Evolutionary conservation across 306 rosid genomes (phyloP), one percentile per base, ranked within the genome.

Genomic region (Vigna angularis): DNA sequence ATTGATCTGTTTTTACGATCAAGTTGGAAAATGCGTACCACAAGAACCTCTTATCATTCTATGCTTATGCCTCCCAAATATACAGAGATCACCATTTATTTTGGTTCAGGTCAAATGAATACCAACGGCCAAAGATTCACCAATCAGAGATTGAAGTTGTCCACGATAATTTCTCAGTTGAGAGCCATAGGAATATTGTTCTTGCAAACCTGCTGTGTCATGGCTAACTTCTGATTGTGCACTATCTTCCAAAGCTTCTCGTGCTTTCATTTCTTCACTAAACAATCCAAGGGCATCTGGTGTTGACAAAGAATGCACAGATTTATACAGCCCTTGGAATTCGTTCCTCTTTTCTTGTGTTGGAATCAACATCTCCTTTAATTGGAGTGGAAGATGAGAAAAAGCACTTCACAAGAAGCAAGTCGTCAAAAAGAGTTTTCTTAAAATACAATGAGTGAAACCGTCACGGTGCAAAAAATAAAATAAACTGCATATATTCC

Each of bases 251-350:
- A 20, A 56, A 51, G 80, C 82, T 70, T 50, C 83, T 66, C 81
- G 83, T 22, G 83, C 77, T 61, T 56, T 47, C 72, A 88, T 44
- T 52, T 85, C 88, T 62, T 86, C 88, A 57, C 87, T 68, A 57
- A 88, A 94, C 65, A 82, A 78, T 55, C 70, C 36, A 73, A 92
- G 91, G 67, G 93, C 93, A 44, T 88, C 96, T 10, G 77, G 66
- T 59, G 94, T 90, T 13, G 98, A 89, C 78, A 88, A 65, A 74
- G 91, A 86, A 13, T 78, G 88, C 69, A 86, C 84, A 11, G 97
- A 90, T 74, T 89, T 92, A 76, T 88, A 53, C 90, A 92, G 80
- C 66, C 58, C 80, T 80, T 80, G 87, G 42, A 90, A 87, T 78
- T 85, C 78, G 44, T 74, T 69, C 76, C 88, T 84, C 70, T 83